Evolutionary conservation across 176 grass and related monocot species (phyloP).

Genomic region (Lolium rigidum): DNA sequence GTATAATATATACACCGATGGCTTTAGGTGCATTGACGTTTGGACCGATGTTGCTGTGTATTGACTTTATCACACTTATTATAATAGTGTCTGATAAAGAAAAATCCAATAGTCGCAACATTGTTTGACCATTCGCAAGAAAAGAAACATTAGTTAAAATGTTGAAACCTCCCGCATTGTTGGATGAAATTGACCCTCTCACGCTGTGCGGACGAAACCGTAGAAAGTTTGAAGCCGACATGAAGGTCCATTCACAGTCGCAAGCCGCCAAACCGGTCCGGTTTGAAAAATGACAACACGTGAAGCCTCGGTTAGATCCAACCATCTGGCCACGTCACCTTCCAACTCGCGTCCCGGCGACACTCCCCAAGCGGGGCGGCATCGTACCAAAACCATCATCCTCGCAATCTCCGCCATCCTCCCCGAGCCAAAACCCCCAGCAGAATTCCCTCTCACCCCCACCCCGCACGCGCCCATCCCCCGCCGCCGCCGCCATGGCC

Average conservation of each 20-base stretch:
- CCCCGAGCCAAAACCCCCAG: neutral
- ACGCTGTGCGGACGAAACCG: neutral
- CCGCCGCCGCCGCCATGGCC: slow-evolving; percentile 31
- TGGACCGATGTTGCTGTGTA: too few species aligned
- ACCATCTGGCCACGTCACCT: neutral
- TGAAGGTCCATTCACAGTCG: neutral
- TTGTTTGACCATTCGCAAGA: too few species aligned
- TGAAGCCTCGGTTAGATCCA: neutral
- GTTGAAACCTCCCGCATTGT: neutral
- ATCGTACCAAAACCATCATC: neutral
- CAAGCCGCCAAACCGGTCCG: neutral
- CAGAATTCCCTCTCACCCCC: slow-evolving; percentile 5
- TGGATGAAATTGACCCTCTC: neutral
- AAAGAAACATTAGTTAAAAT: too few species aligned
- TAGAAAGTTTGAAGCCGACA: neutral
- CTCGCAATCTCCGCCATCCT: slow-evolving; percentile 52
- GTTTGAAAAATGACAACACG: neutral
- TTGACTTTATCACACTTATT: too few species aligned
- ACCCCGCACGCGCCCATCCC: slow-evolving; percentile 29
- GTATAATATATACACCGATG: too few species aligned
- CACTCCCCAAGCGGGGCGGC: slow-evolving; percentile 12
- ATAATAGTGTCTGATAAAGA: too few species aligned
- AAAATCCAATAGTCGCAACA: too few species aligned
- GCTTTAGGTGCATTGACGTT: too few species aligned
- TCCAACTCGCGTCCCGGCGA: neutral